Base-by-base conservation (phyloP, 768 basidiomycete genomes). In the Tricholoma furcatifolium region DNA sequence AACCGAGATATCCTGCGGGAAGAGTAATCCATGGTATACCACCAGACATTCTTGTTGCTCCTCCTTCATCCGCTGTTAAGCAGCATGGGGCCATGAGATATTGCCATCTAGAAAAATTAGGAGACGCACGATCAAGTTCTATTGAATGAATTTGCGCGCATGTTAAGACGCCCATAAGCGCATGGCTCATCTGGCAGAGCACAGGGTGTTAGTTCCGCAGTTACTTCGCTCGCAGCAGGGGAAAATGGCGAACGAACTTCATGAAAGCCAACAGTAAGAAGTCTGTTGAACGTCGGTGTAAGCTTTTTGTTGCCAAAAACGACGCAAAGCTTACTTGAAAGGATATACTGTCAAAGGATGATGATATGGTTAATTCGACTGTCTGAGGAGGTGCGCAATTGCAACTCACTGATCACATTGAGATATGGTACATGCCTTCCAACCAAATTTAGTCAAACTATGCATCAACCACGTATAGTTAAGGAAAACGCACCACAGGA, bases 231-330 rank as follows among this genome's bases (percentile, higher is more conserved):
- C 38, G n/a, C 24, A 17, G 31, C 27, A 21, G 21, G 20, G 34
- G 21, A 15, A 10, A 27, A 21, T 10, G 20, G 35, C 38, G n/a
- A 40, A 60, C 67, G 54, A 59, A 87, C 90, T 74, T 93, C 91
- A 69, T 93, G 91, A 65, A 93, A 92, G 43, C 91, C 91, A 43
- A 93, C 91, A 1, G 91, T 92, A 46, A 93, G 77, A 48, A 93
- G 67, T 62, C 91, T 90, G 50, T 36, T 8, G 15, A 15, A 50
- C 18, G n/a, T 36, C 18, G 7, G 27, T 7, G 31, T 15, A 45
- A 46, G 56, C 17, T 17, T 31, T 51, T 18, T 1, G 14, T 15
- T 8, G 18, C 20, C 10, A 23, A 18, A 47, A n/a, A 17, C 15
- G 23, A 40, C 20, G 18, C 21, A 6, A 47, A n/a, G 56, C 84